Base-by-base conservation (phyloP, 768 basidiomycete genomes). In the Auricularia sp. region DNA sequence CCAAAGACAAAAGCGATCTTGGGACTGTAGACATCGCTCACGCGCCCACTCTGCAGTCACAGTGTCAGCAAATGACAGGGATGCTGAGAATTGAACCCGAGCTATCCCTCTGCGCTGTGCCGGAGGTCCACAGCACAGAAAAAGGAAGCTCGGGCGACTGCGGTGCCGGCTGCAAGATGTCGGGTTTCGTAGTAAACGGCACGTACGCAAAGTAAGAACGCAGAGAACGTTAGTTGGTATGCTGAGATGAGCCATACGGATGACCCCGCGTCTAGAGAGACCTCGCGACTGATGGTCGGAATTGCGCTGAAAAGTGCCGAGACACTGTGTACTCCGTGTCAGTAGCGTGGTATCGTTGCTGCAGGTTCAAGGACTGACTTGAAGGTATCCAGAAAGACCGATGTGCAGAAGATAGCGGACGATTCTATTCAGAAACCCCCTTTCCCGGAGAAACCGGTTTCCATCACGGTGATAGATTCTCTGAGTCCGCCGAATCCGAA, bases 191-290 rank as follows among this genome's bases (percentile, higher is more conserved):
- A 7, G 34, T 5, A 59, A 59, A 33, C 5, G 14, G 14, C 10
- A 70, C 75, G 36, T 65, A 77, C 75, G 36, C 74, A 65, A 64
- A 77, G 72, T 18, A 77, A 68, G 62, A 81, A 76, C 1, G 80
- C 73, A 11, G 81, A 76, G 69, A 81, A 82, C 1, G 73, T 77
- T 14, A 75, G 65, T 42, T 79, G 73, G 66, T 76, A 81, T 12
- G 78, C 79, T 53, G 77, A 76, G 34, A 79, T 68, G 6, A 80
- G 64, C 80, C 81, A 82, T 42, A 74, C 73, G n/a, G 69, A 70
- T 62, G 71, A 64, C 36, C 65, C 71, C 61, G 68, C 62, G 29
- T 59, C 34, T 12, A 59, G 56, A 6, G 23, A 29, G 56, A 59
- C 29, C 29, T 59, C 56, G 14, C 29, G 23, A 59, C 29, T 59